A percentile compares a stretch with the other conserved stretches of the same genome.
phyloP scores from a whole-genome alignment of 768 basidiomycete species.

The Butyriboletus loyo region DNA sequence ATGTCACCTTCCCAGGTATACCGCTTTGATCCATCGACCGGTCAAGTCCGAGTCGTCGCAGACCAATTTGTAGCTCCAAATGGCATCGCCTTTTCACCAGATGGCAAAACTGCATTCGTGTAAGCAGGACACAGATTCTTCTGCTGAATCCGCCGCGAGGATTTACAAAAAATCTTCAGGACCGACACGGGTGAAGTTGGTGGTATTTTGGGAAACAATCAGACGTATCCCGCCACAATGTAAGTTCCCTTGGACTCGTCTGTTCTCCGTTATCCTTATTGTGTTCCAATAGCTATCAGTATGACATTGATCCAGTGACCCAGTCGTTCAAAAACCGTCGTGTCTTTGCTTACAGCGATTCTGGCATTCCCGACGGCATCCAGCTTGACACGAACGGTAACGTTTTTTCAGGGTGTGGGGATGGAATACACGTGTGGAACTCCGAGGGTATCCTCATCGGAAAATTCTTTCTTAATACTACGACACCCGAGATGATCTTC shows the following conservation, averaged over 20 bases:
- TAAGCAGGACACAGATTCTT: not conserved
- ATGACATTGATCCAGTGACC: not conserved
- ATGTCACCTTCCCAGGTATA: slow-evolving; percentile 76
- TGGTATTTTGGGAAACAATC: too few species aligned
- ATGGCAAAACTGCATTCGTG: slow-evolving; percentile 60
- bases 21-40: slow-evolving; percentile 59
- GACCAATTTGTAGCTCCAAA: slow-evolving; percentile 71
- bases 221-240: not conserved
- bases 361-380: not conserved
- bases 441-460: not conserved
- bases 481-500: not conserved
- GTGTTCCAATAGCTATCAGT: not conserved
- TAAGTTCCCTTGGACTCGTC: not conserved
- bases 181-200: slow-evolving; percentile 33
- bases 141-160: not conserved
- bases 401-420: not conserved
- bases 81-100: slow-evolving; percentile 67
- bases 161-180: slow-evolving; percentile 22
- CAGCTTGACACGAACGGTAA: not conserved
- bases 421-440: not conserved
- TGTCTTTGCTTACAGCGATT: too few species aligned
- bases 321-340: not conserved
- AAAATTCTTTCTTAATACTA: not conserved
- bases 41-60: too few species aligned
- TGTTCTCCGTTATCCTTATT: not conserved